Evolutionary conservation across 1,139 yeast genomes (phyloP).

Genomic region (Yamadazyma dendronema): DNA sequence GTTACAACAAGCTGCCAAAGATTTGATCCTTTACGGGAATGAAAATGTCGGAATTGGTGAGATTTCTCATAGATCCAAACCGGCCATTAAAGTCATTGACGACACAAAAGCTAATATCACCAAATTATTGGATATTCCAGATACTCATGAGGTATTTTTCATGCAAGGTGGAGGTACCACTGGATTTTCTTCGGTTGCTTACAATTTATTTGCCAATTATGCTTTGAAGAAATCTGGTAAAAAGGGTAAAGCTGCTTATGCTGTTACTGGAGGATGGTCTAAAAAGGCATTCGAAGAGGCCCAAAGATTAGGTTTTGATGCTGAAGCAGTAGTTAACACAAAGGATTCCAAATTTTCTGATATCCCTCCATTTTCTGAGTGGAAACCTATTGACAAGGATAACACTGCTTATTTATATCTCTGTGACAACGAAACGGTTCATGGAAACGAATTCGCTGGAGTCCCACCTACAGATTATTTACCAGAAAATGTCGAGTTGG

Average conservation of each 20-base stretch:
- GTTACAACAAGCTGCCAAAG: slow-evolving; percentile 82
- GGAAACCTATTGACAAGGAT: slow-evolving; percentile 50
- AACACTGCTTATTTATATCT: slow-evolving; percentile 84
- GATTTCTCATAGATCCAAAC: slow-evolving; percentile 88
- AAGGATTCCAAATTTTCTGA: slow-evolving; percentile 61
- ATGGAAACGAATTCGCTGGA: slow-evolving; percentile 81
- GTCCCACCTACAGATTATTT: slow-evolving; percentile 50
- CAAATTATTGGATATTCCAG: slow-evolving; percentile 72
- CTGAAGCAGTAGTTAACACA: slow-evolving; percentile 67
- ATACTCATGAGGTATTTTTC: slow-evolving; percentile 89
- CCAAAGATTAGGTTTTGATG: slow-evolving; percentile 72
- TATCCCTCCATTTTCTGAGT: slow-evolving; percentile 66
- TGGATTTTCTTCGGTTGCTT: slow-evolving; percentile 85
- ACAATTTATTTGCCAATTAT: slow-evolving; percentile 75
- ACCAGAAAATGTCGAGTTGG: slow-evolving; percentile 72
- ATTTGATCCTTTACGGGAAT: slow-evolving; percentile 66
- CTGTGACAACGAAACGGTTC: slow-evolving; percentile 96
- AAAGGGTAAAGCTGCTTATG: slow-evolving; percentile 80
- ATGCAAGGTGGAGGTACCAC: slow-evolving; percentile 98
- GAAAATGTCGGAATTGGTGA: slow-evolving; percentile 89
- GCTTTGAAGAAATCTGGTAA: slow-evolving; percentile 57
- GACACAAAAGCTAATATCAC: slow-evolving; percentile 67
- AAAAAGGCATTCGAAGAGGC: slow-evolving; percentile 87
- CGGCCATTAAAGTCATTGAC: slow-evolving; percentile 75
- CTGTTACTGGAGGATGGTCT: slow-evolving; percentile 93